phyloP scores from a whole-genome alignment of 192 early-diverging fungal species.

The Dissophora ornata region DNA sequence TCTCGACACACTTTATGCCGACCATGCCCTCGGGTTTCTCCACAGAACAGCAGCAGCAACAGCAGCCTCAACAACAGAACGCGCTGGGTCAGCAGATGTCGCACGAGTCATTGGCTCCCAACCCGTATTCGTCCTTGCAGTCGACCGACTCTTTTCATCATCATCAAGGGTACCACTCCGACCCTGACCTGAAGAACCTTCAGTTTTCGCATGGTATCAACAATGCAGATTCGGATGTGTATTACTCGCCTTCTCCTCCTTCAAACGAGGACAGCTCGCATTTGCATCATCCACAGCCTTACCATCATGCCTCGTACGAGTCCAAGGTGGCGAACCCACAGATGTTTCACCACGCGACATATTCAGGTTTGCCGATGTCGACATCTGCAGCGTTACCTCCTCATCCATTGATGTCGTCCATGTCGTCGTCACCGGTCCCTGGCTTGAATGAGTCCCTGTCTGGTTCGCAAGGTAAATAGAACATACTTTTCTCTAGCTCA shows the following conservation, averaged over 20 bases:
- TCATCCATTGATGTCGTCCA: constrained; percentile 42
- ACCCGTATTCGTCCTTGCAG: constrained; percentile 5
- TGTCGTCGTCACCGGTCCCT: constrained; percentile 25
- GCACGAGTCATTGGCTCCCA: constrained; percentile 12
- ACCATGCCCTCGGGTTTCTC: constrained; percentile 27
- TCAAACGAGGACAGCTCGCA: constrained; percentile 33
- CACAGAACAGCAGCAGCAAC: constrained; percentile 22
- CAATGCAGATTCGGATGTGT: constrained; percentile 6
- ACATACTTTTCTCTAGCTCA: neutral
- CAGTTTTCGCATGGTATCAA: constrained; percentile 31
- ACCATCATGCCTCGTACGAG: constrained; percentile 27
- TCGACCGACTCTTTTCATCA: constrained; percentile 24
- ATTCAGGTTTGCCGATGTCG: neutral
- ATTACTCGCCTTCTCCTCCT: constrained; percentile 33
- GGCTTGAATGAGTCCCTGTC: constrained; percentile 27
- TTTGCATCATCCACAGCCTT: constrained; percentile 28
- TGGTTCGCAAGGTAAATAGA: constrained; percentile 23
- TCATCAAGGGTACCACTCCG: constrained; percentile 22
- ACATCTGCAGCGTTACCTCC: constrained; percentile 36
- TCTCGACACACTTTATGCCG: constrained; percentile 43
- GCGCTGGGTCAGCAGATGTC: constrained; percentile 1
- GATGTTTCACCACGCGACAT: constrained; percentile 20
- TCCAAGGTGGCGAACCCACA: constrained; percentile 16
- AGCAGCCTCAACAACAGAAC: constrained; percentile 24
- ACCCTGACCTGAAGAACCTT: constrained; percentile 28